Conservation (phyloP, 192 early-diverging fungal genomes). For the Rhizophagus clarus region DNA sequence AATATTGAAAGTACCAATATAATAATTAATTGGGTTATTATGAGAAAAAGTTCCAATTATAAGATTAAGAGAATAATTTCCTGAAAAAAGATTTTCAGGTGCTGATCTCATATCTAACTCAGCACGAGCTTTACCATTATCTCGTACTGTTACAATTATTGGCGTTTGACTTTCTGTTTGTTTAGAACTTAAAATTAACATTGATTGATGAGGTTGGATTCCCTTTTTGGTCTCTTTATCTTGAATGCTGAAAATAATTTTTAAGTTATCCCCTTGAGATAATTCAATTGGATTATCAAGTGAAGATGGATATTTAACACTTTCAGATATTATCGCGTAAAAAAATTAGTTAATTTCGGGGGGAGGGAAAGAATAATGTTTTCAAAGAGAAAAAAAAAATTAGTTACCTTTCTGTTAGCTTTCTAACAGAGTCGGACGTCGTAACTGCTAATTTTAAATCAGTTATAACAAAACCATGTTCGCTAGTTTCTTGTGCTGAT, state of each 20-base stretch:
- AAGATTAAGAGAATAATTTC: constrained; percentile 26
- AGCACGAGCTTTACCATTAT: constrained; percentile 27
- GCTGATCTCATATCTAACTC: constrained; percentile 30
- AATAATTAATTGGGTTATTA: constrained; percentile 27
- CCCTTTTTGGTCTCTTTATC: constrained; percentile 6
- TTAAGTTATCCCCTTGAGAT: constrained; percentile 21
- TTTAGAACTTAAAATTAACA: constrained; percentile 27
- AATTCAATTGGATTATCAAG: constrained; percentile 5
- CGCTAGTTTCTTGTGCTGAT: neutral
- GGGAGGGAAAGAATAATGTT: no score
- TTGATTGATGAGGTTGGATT: constrained; percentile 34
- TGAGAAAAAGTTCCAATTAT: constrained; percentile 35
- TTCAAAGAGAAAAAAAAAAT: no score
- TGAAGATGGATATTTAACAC: constrained; percentile 20
- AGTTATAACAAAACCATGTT: neutral
- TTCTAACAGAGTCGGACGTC: neutral
- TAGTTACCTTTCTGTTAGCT: neutral
- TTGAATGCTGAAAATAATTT: constrained; percentile 15
- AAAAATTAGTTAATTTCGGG: no score
- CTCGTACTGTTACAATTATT: constrained; percentile 25
- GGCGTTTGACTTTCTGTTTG: constrained; percentile 17
- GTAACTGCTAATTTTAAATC: constrained; percentile 3
- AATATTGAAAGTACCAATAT: constrained; percentile 23
- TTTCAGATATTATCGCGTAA: neutral
- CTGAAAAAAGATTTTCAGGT: constrained; percentile 13